Conservation (phyloP, 139 green algal species). For the Mesotaenium endlicherianum region DNA sequence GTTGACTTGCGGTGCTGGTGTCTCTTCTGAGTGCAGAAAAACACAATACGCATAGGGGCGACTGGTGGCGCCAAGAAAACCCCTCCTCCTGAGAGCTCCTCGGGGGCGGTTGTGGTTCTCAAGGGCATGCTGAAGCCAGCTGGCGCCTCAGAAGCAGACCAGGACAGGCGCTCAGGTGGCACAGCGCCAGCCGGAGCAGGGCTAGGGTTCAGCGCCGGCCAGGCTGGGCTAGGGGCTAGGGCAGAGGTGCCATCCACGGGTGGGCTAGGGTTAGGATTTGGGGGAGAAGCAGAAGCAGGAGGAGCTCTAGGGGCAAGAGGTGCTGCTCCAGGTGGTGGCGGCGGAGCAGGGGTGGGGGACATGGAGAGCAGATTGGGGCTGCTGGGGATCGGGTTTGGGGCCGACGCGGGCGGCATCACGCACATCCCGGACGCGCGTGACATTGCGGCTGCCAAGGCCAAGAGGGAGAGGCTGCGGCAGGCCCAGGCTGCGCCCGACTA, state of each 20-base stretch:
- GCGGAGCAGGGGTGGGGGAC: background rate
- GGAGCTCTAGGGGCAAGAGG: too few species aligned
- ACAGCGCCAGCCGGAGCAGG: too few species aligned
- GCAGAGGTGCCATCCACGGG: background rate
- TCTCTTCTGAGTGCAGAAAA: conserved; percentile 16
- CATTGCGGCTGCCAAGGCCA: conserved; percentile 39
- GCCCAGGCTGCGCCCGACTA: conserved; percentile 47
- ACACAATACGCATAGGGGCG: background rate
- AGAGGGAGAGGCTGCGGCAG: conserved; percentile 42
- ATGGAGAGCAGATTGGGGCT: conserved; percentile 13
- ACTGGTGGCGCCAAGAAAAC: conserved; percentile 12
- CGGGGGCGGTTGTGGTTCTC: conserved; percentile 35
- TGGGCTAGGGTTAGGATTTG: too few species aligned
- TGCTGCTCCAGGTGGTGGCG: too few species aligned
- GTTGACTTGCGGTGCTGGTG: too few species aligned
- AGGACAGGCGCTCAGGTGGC: background rate
- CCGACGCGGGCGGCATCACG: conserved; percentile 14
- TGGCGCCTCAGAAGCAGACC: background rate
- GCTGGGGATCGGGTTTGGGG: conserved; percentile 14
- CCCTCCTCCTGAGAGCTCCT: background rate
- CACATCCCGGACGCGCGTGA: conserved; percentile 39
- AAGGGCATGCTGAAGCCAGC: conserved; percentile 37
- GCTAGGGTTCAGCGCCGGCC: background rate
- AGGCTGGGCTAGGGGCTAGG: conserved; percentile 6
- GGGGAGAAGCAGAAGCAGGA: too few species aligned